phyloP scores from a whole-genome alignment of 345 rosid genomes.

The Salix purpurea region DNA sequence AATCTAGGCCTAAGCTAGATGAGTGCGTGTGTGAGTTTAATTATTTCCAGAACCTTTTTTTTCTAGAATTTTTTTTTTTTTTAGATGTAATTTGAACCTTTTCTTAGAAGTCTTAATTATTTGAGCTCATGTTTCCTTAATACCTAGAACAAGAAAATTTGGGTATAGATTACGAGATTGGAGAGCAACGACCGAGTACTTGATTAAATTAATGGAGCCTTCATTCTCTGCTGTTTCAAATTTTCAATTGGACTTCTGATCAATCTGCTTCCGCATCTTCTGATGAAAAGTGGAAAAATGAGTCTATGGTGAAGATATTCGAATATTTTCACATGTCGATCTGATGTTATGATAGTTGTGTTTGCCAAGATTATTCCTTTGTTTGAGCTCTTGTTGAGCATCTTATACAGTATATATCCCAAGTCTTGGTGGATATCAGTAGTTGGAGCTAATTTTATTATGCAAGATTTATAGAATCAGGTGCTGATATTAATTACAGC shows the following conservation, averaged over 20 bases:
- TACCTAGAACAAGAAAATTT: constrained; percentile 16
- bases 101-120: too few species aligned
- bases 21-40: too few species aligned
- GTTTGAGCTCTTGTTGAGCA: neutral
- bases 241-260: constrained; percentile 58
- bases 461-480: constrained; percentile 58
- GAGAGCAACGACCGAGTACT: constrained; percentile 42
- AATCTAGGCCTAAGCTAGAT: too few species aligned
- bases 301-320: constrained; percentile 74
- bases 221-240: constrained; percentile 49
- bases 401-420: neutral
- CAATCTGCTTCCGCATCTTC: constrained; percentile 66
- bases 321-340: neutral
- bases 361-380: neutral
- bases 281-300: constrained; percentile 83
- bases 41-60: too few species aligned
- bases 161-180: constrained; percentile 68
- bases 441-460: neutral
- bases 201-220: constrained; percentile 68
- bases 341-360: neutral
- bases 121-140: neutral
- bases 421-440: neutral
- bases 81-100: too few species aligned
- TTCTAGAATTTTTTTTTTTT: too few species aligned
- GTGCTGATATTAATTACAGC: constrained; percentile 48